phyloP scores from a whole-genome alignment of 305 asterid species.

The Fraxinus nigra region DNA sequence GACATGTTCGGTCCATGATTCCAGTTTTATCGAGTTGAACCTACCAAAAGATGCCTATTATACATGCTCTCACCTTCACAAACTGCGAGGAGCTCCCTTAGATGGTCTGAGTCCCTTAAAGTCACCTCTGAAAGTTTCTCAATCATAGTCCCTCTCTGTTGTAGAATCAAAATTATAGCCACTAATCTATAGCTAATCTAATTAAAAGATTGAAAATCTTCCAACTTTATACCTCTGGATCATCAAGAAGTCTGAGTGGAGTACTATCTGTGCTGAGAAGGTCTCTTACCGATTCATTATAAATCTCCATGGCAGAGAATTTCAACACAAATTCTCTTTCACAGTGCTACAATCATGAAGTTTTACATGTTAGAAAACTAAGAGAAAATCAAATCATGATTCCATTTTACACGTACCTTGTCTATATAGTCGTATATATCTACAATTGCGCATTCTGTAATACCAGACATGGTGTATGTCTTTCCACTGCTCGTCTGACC shows the following conservation, averaged over 20 bases:
- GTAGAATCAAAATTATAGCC: not conserved
- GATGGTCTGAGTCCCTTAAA: constrained; percentile 56
- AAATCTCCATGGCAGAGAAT: constrained; percentile 90
- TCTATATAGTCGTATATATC: constrained; percentile 71
- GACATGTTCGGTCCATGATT: not conserved
- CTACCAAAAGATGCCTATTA: not conserved
- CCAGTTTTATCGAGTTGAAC: not conserved
- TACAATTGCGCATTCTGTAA: constrained; percentile 57
- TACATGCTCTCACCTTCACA: constrained; percentile 59
- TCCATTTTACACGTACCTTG: constrained; percentile 35
- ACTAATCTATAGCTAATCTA: not conserved
- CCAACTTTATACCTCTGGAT: constrained; percentile 73
- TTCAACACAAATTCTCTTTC: constrained; percentile 69
- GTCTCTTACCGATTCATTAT: constrained; percentile 85
- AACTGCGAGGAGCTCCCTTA: constrained; percentile 57
- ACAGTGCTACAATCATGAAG: constrained; percentile 34
- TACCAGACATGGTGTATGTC: constrained; percentile 86
- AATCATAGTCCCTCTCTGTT: constrained; percentile 80
- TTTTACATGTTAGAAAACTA: not conserved
- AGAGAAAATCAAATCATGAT: not conserved
- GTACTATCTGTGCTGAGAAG: constrained; percentile 60
- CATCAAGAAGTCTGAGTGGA: constrained; percentile 87
- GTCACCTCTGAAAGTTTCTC: constrained; percentile 80
- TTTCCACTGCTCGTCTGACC: constrained; percentile 99
- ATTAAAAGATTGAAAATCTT: not conserved